A percentile compares a stretch with the other conserved stretches of the same genome.
phyloP scores from a whole-genome alignment of 1,139 yeast genomes.

The Sugiyamaella sp. region DNA sequence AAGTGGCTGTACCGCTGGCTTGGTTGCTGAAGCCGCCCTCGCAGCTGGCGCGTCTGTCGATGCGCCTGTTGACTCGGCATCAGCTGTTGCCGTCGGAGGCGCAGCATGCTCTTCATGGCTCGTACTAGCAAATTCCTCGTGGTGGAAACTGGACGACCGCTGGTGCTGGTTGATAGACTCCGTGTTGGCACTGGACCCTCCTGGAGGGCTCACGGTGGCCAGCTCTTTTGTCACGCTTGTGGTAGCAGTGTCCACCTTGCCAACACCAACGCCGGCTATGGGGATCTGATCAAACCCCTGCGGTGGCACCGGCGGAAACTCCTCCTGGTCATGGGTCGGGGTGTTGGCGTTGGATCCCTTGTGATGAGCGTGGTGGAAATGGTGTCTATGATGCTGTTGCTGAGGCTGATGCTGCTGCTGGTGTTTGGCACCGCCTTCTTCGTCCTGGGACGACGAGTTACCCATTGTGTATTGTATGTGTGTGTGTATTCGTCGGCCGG shows the following conservation, averaged over 20 bases:
- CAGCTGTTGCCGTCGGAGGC: neutral
- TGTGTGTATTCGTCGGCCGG: too few species aligned
- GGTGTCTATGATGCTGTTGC: conserved; percentile 11
- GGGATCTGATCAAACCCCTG: conserved; percentile 26
- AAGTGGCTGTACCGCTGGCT: neutral
- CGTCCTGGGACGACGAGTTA: conserved; percentile 41
- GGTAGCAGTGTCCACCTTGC: conserved; percentile 17
- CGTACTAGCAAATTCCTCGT: conserved; percentile 22
- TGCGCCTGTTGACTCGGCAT: too few species aligned
- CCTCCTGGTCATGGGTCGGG: conserved; percentile 12
- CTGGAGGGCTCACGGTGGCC: conserved; percentile 21
- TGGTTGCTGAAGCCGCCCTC: neutral
- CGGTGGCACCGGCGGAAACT: conserved; percentile 23
- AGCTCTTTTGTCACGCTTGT: conserved; percentile 22
- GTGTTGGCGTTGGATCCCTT: neutral
- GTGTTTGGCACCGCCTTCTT: conserved; percentile 19
- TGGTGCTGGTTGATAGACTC: neutral
- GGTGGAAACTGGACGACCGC: conserved; percentile 19
- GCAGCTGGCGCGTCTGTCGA: too few species aligned
- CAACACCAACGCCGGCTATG: conserved; percentile 5
- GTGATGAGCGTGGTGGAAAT: conserved; percentile 11
- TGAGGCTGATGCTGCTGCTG: conserved; percentile 16
- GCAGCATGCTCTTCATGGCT: conserved; percentile 27
- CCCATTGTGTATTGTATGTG: conserved; percentile 29
- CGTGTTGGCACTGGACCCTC: conserved; percentile 2